Evolutionary conservation across 768 basidiomycete species (phyloP), one percentile per base, ranked within the genome.

Genomic region (Boletus rufocinnamomeus): DNA sequence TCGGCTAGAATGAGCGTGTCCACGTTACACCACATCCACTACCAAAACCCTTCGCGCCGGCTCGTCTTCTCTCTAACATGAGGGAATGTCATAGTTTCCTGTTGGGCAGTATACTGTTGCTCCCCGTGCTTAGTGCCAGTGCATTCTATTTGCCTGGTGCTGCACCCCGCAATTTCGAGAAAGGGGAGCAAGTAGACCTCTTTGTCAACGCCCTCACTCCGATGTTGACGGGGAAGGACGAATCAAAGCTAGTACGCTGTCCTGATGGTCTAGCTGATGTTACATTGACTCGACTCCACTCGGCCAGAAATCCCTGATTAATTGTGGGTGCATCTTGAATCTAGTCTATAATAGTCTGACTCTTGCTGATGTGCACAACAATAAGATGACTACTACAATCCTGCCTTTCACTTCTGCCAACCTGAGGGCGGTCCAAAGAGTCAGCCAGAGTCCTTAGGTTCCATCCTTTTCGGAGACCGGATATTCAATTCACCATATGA

Each of bases 401-500:
- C 88, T 2, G 79, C 80, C 53, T 90, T 98, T 61, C 86, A 85
- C 60, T 97, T 98, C 73, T 98, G 96, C 69, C 69, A 83, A 57
- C 96, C 96, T 27, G 75, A 80, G 43, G 87, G 77, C 21, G 95
- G 93, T 11, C 81, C 86, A 23, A 73, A 84, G 69, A 84, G 83
- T 64, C 86, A 87, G 69, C 89, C 93, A 4, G 95, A 95, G 72
- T 89, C 87, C 2, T 77, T 98, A 28, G 96, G 96, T 7, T 92
- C 92, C 19, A 95, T 98, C 66, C 77, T 98, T n/a, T 97, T 97
- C 64, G 96, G 96, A 17, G 96, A 98, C 78, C 82, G 96, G 62
- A 93, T 98, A 65, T 92, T 94, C 73, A 86, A 88, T 67, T 93
- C 93, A 4, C 91, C 88, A 2, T 98, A 93, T 68, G 84, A 95